Conservation (phyloP, 1,284 basidiomycete genomes). For the Moniliophthora roreri region DNA sequence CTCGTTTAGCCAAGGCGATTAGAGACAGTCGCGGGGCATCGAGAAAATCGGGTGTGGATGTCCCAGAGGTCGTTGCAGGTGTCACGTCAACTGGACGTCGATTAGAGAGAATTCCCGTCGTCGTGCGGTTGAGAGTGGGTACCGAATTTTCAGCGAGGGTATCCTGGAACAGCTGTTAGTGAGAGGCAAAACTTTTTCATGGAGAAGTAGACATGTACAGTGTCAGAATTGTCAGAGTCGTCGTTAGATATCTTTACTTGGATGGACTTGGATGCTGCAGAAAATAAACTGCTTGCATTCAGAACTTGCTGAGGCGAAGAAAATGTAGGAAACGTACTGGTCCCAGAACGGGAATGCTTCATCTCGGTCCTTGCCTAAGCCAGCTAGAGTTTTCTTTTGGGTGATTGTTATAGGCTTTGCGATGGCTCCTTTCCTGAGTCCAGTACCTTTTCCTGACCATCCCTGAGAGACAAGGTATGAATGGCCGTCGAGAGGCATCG, state of each 20-base stretch:
- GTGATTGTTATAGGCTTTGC: constrained; percentile 73
- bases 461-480: constrained; percentile 81
- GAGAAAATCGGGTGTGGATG: constrained; percentile 40
- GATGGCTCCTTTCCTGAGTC: constrained; percentile 68
- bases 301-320: background rate
- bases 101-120: constrained; percentile 77
- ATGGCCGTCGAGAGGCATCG: constrained; percentile 39
- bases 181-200: background rate
- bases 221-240: constrained; percentile 49
- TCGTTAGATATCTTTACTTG: constrained; percentile 57
- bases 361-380: constrained; percentile 89
- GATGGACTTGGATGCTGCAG: constrained; percentile 76
- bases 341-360: constrained; percentile 97
- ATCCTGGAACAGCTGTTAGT: constrained; percentile 18
- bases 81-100: constrained; percentile 57
- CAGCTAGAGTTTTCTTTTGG: constrained; percentile 82
- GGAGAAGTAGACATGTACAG: constrained; percentile 7
- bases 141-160: constrained; percentile 22
- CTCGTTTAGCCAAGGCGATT: constrained; percentile 69
- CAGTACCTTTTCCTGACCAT: constrained; percentile 83
- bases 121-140: constrained; percentile 52
- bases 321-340: constrained; percentile 58
- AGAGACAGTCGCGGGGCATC: constrained; percentile 46
- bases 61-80: constrained; percentile 46
- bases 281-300: constrained; percentile 60